phyloP scores from a whole-genome alignment of 2,329 filamentous ascomycete genomes.

The Ophiosphaerella herpotricha region DNA sequence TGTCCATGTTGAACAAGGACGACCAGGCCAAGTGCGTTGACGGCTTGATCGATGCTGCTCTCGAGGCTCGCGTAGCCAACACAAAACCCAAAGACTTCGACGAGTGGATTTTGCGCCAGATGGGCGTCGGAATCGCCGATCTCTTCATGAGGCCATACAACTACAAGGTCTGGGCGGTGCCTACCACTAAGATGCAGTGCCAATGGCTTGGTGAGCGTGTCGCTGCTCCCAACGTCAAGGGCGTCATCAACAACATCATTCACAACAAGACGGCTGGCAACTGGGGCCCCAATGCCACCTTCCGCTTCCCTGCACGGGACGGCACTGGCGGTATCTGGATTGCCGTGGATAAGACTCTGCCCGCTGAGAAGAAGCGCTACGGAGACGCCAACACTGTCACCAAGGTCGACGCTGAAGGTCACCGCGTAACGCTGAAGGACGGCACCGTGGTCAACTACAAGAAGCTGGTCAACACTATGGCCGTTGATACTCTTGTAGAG shows the following conservation, averaged over 20 bases:
- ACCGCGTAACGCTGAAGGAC: slow-evolving; percentile 79
- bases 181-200: slow-evolving; percentile 99
- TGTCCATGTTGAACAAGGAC: slow-evolving; percentile 96
- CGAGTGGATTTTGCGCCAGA: slow-evolving; percentile 95
- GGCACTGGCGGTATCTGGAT: slow-evolving; percentile 99
- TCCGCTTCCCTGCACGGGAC: slow-evolving; percentile 94
- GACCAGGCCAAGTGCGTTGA: slow-evolving; percentile 95
- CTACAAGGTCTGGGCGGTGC: slow-evolving; percentile 99
- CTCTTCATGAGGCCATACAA: slow-evolving; percentile 99
- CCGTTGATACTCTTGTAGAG: slow-evolving; percentile 85
- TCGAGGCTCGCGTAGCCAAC: slow-evolving; percentile 83
- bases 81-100: slow-evolving; percentile 97
- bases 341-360: slow-evolving; percentile 89
- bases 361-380: slow-evolving; percentile 88
- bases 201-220: slow-evolving; percentile 98
- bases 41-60: slow-evolving; percentile 90
- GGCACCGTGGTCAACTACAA: slow-evolving; percentile 89
- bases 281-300: slow-evolving; percentile 98
- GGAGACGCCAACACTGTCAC: slow-evolving; percentile 82
- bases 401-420: slow-evolving; percentile 84
- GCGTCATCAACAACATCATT: slow-evolving; percentile 89
- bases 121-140: slow-evolving; percentile 86
- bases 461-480: slow-evolving; percentile 95
- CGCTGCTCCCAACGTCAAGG: slow-evolving; percentile 93
- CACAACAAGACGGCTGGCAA: slow-evolving; percentile 94